phyloP scores from a whole-genome alignment of 1,284 basidiomycete genomes.

The Pascua guehoae region DNA sequence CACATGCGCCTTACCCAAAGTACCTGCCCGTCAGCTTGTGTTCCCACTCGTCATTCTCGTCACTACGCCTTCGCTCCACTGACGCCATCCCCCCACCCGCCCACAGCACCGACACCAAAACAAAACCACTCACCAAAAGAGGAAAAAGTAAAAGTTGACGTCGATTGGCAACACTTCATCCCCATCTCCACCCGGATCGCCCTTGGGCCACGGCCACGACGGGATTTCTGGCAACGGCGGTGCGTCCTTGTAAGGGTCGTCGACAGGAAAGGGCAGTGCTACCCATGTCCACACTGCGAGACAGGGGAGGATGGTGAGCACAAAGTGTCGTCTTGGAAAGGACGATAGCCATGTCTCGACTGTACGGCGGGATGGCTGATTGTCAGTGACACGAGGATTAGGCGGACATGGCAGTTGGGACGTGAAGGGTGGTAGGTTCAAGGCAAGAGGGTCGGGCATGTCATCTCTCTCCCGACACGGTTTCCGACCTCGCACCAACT shows the following conservation, averaged over 20 bases:
- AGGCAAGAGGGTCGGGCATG: too few relatives aligned
- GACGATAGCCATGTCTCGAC: slow-evolving; percentile 53
- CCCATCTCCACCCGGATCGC: slow-evolving; percentile 3
- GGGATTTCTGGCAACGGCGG: slow-evolving; percentile 43
- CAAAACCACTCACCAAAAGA: slow-evolving; percentile 44
- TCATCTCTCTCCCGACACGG: too few relatives aligned
- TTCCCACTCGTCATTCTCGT: too few relatives aligned
- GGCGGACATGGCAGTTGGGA: too few relatives aligned
- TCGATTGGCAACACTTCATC: slow-evolving; percentile 43
- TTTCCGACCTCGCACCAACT: too few relatives aligned
- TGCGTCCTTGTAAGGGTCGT: slow-evolving; percentile 50
- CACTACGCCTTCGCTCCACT: not conserved
- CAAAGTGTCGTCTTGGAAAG: slow-evolving; percentile 54
- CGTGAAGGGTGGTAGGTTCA: too few relatives aligned
- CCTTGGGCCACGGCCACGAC: slow-evolving; percentile 31
- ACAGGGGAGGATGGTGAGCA: slow-evolving; percentile 53
- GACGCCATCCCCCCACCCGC: not conserved
- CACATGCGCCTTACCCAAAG: slow-evolving; percentile 30
- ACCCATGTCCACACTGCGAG: slow-evolving; percentile 57
- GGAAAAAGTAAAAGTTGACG: slow-evolving; percentile 54
- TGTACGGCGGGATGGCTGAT: slow-evolving; percentile 3
- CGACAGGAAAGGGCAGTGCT: slow-evolving; percentile 55
- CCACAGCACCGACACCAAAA: too few relatives aligned
- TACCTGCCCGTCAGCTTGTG: slow-evolving; percentile 29
- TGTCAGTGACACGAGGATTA: not conserved